Percentiles rank a stretch among this genome's conserved stretches.
These are phyloP conservation scores for Macadamia tetraphylla DNA, from an alignment of 164 flowering plant genomes.

Conservation along the genomic window DNA sequence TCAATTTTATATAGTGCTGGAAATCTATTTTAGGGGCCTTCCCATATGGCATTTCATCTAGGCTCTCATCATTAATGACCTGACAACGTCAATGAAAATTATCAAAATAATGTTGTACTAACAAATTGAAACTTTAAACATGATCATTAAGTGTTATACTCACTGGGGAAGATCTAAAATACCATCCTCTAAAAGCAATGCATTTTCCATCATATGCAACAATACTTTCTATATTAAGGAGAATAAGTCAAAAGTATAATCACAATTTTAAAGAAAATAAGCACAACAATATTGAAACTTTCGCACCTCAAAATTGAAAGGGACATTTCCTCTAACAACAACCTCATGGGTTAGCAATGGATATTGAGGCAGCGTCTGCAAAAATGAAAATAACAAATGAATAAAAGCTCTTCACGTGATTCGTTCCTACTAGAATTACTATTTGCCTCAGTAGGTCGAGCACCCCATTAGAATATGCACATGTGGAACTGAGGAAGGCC, in stretches of 20 bases:
- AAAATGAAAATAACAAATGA: too few species aligned
- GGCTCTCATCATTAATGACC: slow-evolving; percentile 52
- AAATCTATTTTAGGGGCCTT: slow-evolving; percentile 46
- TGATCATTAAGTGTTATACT: too few species aligned
- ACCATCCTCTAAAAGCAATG: too few species aligned
- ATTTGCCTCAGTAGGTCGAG: slow-evolving; percentile 46
- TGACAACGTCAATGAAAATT: slow-evolving; percentile 9
- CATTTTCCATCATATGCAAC: slow-evolving; percentile 24
- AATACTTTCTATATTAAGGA: slow-evolving; percentile 29
- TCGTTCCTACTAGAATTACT: too few species aligned
- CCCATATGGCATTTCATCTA: slow-evolving; percentile 61
- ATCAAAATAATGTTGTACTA: neutral
- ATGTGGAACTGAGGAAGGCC: slow-evolving; percentile 83
- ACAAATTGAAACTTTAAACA: too few species aligned
- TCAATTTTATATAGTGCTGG: slow-evolving; percentile 48
- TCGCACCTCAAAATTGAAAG: too few species aligned
- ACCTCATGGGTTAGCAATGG: too few species aligned
- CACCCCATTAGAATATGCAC: slow-evolving; percentile 88
- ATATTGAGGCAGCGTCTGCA: too few species aligned
- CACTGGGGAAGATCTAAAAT: too few species aligned
- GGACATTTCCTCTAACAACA: too few species aligned
- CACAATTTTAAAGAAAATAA: neutral
- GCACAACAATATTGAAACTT: too few species aligned
- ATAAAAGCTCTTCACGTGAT: too few species aligned
- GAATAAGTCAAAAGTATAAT: neutral